Conservation (phyloP, 73 alveolate species). For the Tetrahymena malaccensis region DNA sequence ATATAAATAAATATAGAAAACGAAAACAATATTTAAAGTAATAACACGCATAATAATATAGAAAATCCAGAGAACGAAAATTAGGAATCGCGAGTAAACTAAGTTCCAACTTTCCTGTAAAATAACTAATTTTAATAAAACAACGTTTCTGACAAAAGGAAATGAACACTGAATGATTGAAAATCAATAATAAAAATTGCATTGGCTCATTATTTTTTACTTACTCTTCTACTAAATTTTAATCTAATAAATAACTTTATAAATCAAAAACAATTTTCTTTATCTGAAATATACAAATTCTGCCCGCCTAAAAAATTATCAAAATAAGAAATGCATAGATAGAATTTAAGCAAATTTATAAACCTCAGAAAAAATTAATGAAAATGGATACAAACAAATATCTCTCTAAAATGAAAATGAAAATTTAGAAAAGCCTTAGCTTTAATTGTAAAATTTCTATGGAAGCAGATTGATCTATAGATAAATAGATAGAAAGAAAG, state of each 20-base stretch:
- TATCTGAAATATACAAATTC: neutral
- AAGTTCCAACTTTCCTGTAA: neutral
- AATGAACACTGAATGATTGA: neutral
- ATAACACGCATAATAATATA: neutral
- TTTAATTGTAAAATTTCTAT: no score
- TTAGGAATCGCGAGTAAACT: neutral
- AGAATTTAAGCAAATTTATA: neutral
- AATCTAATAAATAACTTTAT: neutral
- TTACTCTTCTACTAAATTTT: neutral
- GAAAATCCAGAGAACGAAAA: neutral
- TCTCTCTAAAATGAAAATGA: no score
- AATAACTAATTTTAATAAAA: neutral
- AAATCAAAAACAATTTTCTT: neutral
- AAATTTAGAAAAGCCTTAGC: no score
- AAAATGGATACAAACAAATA: no score
- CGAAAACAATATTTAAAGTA: neutral
- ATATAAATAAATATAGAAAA: neutral
- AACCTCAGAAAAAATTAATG: no score
- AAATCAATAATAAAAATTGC: no score
- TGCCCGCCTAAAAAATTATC: neutral
- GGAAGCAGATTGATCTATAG: no score
- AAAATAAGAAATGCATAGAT: neutral
- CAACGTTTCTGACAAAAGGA: neutral
- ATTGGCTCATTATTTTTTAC: neutral
- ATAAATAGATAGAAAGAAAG: no score